A percentile compares a stretch with the other conserved stretches of the same genome.
phyloP scores from a whole-genome alignment of 2,329 filamentous ascomycete species.

The Penicillium sumatraense region DNA sequence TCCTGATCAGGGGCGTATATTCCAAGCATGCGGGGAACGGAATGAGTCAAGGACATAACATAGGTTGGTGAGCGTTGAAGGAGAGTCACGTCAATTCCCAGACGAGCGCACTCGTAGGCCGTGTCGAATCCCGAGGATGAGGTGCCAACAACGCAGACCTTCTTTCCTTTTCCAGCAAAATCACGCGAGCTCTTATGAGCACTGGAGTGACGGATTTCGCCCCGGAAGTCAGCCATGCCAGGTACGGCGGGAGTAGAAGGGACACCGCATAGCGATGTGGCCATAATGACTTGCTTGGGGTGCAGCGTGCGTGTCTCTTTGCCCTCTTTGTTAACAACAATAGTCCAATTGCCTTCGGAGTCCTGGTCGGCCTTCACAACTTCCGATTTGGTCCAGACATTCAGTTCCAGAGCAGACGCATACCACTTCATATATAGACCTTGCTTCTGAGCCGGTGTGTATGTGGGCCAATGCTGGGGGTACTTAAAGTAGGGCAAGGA shows the following conservation, averaged over 20 bases:
- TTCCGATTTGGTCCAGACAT: conserved; percentile 30
- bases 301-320: conserved; percentile 27
- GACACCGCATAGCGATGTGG: conserved; percentile 29
- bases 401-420: conserved; percentile 30
- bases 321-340: conserved; percentile 26
- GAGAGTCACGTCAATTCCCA: conserved; percentile 33
- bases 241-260: conserved; percentile 37
- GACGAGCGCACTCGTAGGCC: conserved; percentile 30
- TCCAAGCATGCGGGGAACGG: conserved; percentile 33
- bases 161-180: conserved; percentile 35
- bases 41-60: conserved; percentile 34
- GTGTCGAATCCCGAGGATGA: conserved; percentile 35
- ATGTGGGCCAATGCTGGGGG: conserved; percentile 38
- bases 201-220: conserved; percentile 29
- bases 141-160: conserved; percentile 35
- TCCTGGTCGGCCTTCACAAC: conserved; percentile 28
- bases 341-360: conserved; percentile 23
- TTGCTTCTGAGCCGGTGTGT: conserved; percentile 36
- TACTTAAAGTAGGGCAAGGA: conserved; percentile 37
- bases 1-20: conserved; percentile 24
- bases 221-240: conserved; percentile 31
- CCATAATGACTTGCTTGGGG: conserved; percentile 31
- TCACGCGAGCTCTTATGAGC: conserved; percentile 26
- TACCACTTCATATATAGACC: conserved; percentile 37
- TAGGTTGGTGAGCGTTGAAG: conserved; percentile 39